phyloP scores from a whole-genome alignment of 2,329 filamentous ascomycete genomes.

The Thermothelomyces thermophilus region DNA sequence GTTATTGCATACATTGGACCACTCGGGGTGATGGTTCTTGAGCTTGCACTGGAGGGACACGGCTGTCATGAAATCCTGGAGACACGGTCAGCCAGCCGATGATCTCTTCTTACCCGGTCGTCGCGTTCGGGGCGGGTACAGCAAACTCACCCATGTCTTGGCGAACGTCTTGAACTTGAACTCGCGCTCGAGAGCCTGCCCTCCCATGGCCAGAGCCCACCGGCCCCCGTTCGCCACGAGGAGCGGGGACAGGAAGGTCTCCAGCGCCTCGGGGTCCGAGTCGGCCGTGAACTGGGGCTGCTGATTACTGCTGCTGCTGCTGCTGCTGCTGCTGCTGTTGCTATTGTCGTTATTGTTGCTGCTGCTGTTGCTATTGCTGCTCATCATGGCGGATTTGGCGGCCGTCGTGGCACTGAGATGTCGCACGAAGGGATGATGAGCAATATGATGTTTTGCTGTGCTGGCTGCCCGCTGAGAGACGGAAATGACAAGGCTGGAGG shows the following conservation, averaged over 20 bases:
- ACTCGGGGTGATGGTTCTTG: slow-evolving; percentile 67
- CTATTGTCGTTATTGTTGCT: too few species aligned
- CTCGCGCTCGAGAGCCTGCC: slow-evolving; percentile 50
- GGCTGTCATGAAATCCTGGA: slow-evolving; percentile 67
- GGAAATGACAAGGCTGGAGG: not conserved
- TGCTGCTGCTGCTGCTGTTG: too few species aligned
- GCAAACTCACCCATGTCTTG: slow-evolving; percentile 47
- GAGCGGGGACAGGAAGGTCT: slow-evolving; percentile 32
- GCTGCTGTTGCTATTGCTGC: too few species aligned
- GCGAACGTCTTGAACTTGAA: slow-evolving; percentile 61
- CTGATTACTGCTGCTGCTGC: not conserved
- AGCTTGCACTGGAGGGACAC: slow-evolving; percentile 61
- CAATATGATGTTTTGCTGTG: not conserved
- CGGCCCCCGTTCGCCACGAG: slow-evolving; percentile 31
- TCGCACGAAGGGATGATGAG: not conserved
- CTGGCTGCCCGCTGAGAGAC: not conserved
- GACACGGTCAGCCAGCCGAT: slow-evolving; percentile 16
- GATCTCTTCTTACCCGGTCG: not conserved
- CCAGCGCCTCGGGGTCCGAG: slow-evolving; percentile 36
- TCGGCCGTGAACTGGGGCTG: slow-evolving; percentile 38
- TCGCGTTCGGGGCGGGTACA: not conserved
- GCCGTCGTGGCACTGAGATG: not conserved
- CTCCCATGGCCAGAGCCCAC: slow-evolving; percentile 47
- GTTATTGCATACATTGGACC: slow-evolving; percentile 54
- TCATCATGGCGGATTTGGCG: not conserved